Conservation (phyloP, 257 asterid species). For the Fraxinus cuspidata region DNA sequence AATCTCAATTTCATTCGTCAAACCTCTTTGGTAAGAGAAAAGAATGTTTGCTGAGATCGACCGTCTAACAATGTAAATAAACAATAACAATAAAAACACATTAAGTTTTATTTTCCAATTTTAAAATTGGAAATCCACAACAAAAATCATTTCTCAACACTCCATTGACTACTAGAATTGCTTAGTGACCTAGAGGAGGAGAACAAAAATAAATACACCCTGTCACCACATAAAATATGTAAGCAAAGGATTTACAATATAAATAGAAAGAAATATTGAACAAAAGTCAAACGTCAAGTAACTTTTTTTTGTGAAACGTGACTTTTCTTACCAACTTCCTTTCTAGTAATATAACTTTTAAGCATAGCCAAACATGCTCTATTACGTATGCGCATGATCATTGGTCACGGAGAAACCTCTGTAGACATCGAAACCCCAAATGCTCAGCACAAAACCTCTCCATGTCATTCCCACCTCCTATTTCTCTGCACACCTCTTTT, state of each 20-base stretch:
- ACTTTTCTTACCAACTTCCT: background rate
- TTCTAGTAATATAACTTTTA: background rate
- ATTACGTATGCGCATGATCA: constrained; percentile 28
- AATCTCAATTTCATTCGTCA: background rate
- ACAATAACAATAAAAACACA: too few species aligned
- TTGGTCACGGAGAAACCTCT: constrained; percentile 88
- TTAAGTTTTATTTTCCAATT: too few species aligned
- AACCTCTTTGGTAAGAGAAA: background rate
- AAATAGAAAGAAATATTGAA: background rate
- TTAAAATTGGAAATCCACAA: too few species aligned
- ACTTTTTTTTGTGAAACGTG: background rate
- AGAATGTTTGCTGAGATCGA: background rate
- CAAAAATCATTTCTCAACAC: background rate
- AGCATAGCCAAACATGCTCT: background rate
- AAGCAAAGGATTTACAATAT: background rate
- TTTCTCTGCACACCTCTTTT: constrained; percentile 60
- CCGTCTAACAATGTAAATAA: background rate
- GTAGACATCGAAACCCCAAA: constrained; percentile 87
- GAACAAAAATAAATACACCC: background rate
- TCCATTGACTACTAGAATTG: background rate
- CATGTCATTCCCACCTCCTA: constrained; percentile 73
- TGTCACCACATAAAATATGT: too few species aligned
- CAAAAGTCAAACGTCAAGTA: background rate
- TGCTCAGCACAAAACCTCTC: constrained; percentile 88
- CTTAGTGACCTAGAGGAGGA: background rate